phyloP scores from a whole-genome alignment of 2,329 filamentous ascomycete genomes.

The Hypocrella siamensis region DNA sequence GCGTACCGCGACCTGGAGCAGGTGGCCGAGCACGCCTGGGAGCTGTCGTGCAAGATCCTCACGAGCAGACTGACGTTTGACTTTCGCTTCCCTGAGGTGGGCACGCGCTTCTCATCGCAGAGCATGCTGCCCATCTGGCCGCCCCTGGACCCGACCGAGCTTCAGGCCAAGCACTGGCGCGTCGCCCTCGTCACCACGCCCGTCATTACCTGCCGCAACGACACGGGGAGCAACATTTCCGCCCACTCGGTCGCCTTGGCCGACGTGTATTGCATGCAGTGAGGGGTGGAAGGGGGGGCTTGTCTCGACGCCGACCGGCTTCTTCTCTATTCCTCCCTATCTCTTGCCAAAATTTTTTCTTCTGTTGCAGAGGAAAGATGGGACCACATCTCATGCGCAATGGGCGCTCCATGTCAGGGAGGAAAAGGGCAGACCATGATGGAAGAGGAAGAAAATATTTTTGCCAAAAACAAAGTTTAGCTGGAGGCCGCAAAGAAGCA shows the following conservation, averaged over 20 bases:
- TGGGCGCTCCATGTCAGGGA: too few relatives aligned
- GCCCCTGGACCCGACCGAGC: slow-evolving; percentile 19
- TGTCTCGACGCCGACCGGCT: too few relatives aligned
- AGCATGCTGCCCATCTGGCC: slow-evolving; percentile 32
- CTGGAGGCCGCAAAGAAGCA: too few relatives aligned
- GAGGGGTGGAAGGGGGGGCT: not conserved
- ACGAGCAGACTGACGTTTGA: slow-evolving; percentile 27
- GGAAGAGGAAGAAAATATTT: too few relatives aligned
- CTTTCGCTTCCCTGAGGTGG: slow-evolving; percentile 33
- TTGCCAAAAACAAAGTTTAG: too few relatives aligned
- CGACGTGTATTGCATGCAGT: slow-evolving; percentile 34
- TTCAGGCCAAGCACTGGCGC: slow-evolving; percentile 34
- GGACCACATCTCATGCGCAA: too few relatives aligned
- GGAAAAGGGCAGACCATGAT: too few relatives aligned
- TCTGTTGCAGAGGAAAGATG: too few relatives aligned
- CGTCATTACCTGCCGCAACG: slow-evolving; percentile 36
- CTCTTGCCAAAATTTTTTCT: too few relatives aligned
- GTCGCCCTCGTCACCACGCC: slow-evolving; percentile 39
- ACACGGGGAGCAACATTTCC: slow-evolving; percentile 27
- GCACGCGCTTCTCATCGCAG: slow-evolving; percentile 30
- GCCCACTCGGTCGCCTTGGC: slow-evolving; percentile 27
- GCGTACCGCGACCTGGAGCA: slow-evolving; percentile 26
- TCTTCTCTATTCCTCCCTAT: not conserved
- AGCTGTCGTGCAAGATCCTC: slow-evolving; percentile 30
- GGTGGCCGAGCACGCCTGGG: slow-evolving; percentile 25